Conservation (phyloP, 768 basidiomycete genomes). For the Hemileccinum impolitum region DNA sequence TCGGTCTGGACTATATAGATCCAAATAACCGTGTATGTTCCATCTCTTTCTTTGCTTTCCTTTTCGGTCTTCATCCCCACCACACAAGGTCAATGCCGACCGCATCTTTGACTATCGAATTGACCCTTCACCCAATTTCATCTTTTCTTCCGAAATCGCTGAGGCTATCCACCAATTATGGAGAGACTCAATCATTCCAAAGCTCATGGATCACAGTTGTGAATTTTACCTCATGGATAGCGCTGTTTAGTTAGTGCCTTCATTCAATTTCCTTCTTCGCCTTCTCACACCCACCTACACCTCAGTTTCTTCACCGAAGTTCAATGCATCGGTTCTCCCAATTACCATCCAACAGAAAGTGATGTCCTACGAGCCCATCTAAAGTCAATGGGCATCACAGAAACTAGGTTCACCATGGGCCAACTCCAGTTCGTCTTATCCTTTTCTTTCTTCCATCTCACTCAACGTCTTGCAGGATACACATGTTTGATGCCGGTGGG, state of each 20-base stretch:
- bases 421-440: conserved; percentile 47
- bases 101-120: conserved; percentile 57
- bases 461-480: conserved; percentile 35
- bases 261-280: not conserved
- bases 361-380: conserved; percentile 84
- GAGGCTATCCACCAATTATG: conserved; percentile 65
- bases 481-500: conserved; percentile 79
- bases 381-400: conserved; percentile 90
- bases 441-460: not conserved
- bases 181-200: conserved; percentile 60
- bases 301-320: conserved; percentile 85
- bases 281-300: not conserved
- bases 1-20: conserved; percentile 72
- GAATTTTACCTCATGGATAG: conserved; percentile 95
- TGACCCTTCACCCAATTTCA: conserved; percentile 39
- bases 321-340: conserved; percentile 69
- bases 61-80: conserved; percentile 9
- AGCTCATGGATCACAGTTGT: conserved; percentile 53
- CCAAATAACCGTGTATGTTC: conserved; percentile 53
- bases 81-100: conserved; percentile 44
- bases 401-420: conserved; percentile 79
- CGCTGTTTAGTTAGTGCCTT: conserved; percentile 71
- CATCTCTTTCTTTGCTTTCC: not conserved
- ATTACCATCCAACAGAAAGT: conserved; percentile 81
- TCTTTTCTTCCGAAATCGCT: conserved; percentile 62